These are phyloP conservation scores for Eragrostis nindensis DNA, from an alignment of 176 grass and related monocot species.

Conservation along the genomic window DNA sequence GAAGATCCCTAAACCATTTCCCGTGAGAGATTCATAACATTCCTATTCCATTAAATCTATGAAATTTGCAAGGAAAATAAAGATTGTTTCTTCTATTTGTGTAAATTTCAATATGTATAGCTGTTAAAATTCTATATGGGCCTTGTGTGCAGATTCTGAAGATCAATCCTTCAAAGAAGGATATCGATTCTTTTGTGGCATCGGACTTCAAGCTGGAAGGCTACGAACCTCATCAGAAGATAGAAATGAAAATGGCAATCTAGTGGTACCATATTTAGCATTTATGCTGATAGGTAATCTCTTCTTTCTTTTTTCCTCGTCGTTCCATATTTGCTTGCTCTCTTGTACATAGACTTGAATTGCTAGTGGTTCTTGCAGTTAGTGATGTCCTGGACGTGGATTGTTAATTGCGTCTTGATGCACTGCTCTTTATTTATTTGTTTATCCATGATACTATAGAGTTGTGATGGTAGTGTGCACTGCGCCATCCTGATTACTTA, in stretches of 20 bases:
- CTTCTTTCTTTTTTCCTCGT: not conserved
- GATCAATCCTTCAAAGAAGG: slow-evolving; percentile 77
- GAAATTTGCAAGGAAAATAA: not conserved
- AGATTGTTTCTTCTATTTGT: not conserved
- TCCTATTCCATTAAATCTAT: not conserved
- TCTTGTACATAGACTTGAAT: not conserved
- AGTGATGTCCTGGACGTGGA: not conserved
- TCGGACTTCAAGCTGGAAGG: slow-evolving; percentile 81
- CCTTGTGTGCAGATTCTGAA: slow-evolving; percentile 62
- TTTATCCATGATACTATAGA: not conserved
- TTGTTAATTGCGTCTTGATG: not conserved
- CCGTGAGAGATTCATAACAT: slow-evolving; percentile 52
- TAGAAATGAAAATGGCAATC: slow-evolving; percentile 93
- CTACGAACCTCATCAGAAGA: slow-evolving; percentile 89
- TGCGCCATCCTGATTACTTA: not conserved
- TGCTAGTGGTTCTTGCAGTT: not conserved
- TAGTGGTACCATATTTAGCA: slow-evolving; percentile 42
- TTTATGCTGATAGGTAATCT: not conserved
- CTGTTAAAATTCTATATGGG: slow-evolving; percentile 12
- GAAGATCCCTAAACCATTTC: slow-evolving; percentile 91
- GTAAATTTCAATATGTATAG: not conserved
- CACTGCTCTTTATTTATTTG: too few species aligned
- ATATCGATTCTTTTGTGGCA: slow-evolving; percentile 80
- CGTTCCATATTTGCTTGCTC: not conserved
- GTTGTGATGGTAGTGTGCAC: too few species aligned